A percentile compares a stretch with the other conserved stretches of the same genome.
These are phyloP conservation scores for Saccharomycopsis sp. DNA, from an alignment of 805 yeast species.

Conservation along the genomic window DNA sequence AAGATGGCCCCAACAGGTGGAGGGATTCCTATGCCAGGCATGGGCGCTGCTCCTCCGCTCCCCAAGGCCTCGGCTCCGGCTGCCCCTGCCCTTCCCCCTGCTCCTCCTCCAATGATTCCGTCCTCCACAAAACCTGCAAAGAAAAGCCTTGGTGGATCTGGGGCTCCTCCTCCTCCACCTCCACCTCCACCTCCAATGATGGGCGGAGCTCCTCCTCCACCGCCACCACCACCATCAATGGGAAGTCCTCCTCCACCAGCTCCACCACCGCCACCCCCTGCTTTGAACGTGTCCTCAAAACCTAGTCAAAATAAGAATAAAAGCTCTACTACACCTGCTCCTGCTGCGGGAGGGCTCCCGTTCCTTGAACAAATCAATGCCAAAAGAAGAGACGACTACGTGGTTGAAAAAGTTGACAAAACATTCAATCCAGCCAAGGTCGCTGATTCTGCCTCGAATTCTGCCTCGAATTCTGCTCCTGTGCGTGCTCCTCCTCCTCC, in stretches of 20 bases:
- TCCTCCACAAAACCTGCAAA: not conserved
- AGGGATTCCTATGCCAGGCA: conserved; percentile 3
- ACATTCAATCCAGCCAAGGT: conserved; percentile 23
- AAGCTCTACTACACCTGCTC: conserved; percentile 22
- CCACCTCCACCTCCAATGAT: conserved; percentile 24
- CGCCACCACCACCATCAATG: conserved; percentile 7
- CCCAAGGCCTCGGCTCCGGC: conserved; percentile 18
- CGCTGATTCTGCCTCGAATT: conserved; percentile 15
- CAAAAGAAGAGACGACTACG: conserved; percentile 43
- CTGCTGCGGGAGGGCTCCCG: conserved; percentile 31
- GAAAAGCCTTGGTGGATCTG: conserved; percentile 14
- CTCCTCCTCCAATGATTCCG: conserved; percentile 17
- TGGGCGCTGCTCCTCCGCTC: conserved; percentile 14
- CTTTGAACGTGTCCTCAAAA: conserved; percentile 13
- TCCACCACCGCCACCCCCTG: conserved; percentile 20
- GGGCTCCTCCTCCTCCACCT: conserved; percentile 22
- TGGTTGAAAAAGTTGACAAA: conserved; percentile 34
- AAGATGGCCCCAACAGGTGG: conserved; percentile 6
- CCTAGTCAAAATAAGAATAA: conserved; percentile 7
- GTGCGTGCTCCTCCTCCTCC: conserved; percentile 19
- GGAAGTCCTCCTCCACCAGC: conserved; percentile 20
- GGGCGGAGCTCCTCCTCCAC: conserved; percentile 13
- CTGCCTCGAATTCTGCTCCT: conserved; percentile 21
- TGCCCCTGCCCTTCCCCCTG: conserved; percentile 6
- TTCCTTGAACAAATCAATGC: conserved; percentile 51